phyloP scores from a whole-genome alignment of 176 grass and related monocot species.

The Oryza glaberrima region DNA sequence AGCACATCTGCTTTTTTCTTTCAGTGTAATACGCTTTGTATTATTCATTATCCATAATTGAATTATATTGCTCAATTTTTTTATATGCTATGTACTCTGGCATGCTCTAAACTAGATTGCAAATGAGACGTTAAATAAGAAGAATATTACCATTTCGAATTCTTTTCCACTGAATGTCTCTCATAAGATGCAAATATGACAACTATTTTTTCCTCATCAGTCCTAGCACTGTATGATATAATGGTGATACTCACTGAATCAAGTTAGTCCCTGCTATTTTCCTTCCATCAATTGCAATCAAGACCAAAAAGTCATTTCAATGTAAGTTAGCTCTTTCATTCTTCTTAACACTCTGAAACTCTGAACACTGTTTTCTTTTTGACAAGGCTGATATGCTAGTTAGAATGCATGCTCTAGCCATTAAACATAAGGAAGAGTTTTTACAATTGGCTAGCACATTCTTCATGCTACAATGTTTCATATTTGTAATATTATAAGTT shows the following conservation, averaged over 20 bases:
- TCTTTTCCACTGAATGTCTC: constrained; percentile 7
- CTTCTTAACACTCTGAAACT: constrained; percentile 29
- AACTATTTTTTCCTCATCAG: constrained; percentile 27
- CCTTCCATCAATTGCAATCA: constrained; percentile 36
- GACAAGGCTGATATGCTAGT: background rate
- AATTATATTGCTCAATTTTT: background rate
- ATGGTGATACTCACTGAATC: constrained; percentile 59
- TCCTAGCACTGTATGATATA: constrained; percentile 54
- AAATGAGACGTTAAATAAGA: background rate
- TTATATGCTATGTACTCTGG: background rate
- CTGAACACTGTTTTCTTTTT: background rate
- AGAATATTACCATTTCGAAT: background rate
- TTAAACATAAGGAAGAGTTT: background rate
- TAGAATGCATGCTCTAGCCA: background rate
- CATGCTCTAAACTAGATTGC: constrained; percentile 1
- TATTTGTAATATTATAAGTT: constrained; percentile 24
- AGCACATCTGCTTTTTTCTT: constrained; percentile 26
- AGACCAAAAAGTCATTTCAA: constrained; percentile 31
- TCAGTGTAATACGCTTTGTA: background rate
- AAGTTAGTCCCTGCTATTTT: constrained; percentile 66
- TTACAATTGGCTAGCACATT: background rate
- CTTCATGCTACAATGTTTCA: background rate
- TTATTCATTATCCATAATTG: background rate
- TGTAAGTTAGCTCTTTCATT: constrained; percentile 58
- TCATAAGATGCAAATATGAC: constrained; percentile 11